Base-by-base conservation (phyloP, 345 rosid genomes). In the Aethionema arabicum region DNA sequence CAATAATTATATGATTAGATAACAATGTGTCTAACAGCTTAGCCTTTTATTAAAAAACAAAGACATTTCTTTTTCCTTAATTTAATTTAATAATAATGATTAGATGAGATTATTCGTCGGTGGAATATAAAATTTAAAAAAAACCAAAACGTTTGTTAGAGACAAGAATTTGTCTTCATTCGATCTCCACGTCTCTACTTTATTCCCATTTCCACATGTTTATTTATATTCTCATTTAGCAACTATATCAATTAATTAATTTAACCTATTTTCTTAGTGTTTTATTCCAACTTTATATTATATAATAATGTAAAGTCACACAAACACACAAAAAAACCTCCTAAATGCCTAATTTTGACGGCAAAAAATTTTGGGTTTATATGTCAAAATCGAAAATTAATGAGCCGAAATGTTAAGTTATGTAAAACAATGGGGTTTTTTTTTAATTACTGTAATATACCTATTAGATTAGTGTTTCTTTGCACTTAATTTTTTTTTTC, bases 11-110 rank as follows among this genome's bases (percentile, higher is more conserved):
- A 35, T 57, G 48, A 56, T 10, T 50, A 49, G 1, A 54, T 40
- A 41, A 31, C 68, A 55, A 78, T 77, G 76, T 69, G 77, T 70
- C 68, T 66, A 78, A 73, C 86, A 86, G 79, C 81, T 81, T 32
- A 72, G 72, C 62, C 62, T 43, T 56, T 47, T 12, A 61, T 5
- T 5, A 69, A 47, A 39, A 11, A 37, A 55, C n/a, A 33, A 41
- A 8, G 4, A 13, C 2, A 21, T 7, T 5, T 4, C 14, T 37
- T 32, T 14, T 37, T 31, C 10, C 42, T 9, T 49, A 13, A 33
- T 70, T 11, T 41, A 49, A 63, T 37, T 6, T 6, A 37, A 37
- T 10, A 37, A 37, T 6, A 6, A 37, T 29, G 31, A 52, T 56
- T 56, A 46, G 48, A 49, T 11, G 27, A 12, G 29, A 64, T n/a